Conservation (phyloP, 2,329 filamentous ascomycete species). For the Fonsecaea monophora region DNA sequence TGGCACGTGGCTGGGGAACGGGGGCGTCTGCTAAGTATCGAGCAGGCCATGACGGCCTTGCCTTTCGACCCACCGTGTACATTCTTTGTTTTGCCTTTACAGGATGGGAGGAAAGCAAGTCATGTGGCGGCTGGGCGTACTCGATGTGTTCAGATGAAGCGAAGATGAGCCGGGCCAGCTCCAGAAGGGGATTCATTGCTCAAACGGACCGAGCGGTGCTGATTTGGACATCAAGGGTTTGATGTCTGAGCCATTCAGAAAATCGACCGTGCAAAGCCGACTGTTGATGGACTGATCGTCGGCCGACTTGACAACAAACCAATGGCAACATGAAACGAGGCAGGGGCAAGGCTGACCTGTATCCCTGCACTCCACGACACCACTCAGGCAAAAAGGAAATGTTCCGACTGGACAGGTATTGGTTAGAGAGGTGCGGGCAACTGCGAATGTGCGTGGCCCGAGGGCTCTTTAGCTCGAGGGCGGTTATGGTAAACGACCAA, state of each 20-base stretch:
- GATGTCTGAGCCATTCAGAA: slow-evolving; percentile 28
- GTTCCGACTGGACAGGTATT: slow-evolving; percentile 31
- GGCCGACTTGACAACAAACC: slow-evolving; percentile 28
- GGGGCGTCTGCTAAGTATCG: slow-evolving; percentile 2
- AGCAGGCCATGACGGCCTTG: slow-evolving; percentile 14
- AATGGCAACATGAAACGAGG: slow-evolving; percentile 20
- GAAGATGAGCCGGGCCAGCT: slow-evolving; percentile 28
- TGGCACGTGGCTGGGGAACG: slow-evolving; percentile 20
- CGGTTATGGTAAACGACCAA: not conserved
- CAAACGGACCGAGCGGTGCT: slow-evolving; percentile 17
- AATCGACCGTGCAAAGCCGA: slow-evolving; percentile 28
- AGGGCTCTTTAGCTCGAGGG: slow-evolving; percentile 4
- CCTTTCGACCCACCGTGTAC: slow-evolving; percentile 16
- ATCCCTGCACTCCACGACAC: slow-evolving; percentile 17
- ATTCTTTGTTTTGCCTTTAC: slow-evolving; percentile 23
- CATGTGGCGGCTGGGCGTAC: slow-evolving; percentile 19
- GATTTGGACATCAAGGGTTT: slow-evolving; percentile 22
- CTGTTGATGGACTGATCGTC: slow-evolving; percentile 27
- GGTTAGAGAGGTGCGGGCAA: not conserved
- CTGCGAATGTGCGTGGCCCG: slow-evolving; percentile 1
- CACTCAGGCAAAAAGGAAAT: slow-evolving; percentile 27
- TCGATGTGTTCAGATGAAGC: slow-evolving; percentile 16
- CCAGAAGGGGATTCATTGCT: slow-evolving; percentile 20
- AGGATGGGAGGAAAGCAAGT: slow-evolving; percentile 7
- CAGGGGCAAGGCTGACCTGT: slow-evolving; percentile 20